Evolutionary conservation across 331 rosid genomes (phyloP).

Genomic region (Telfairia occidentalis): DNA sequence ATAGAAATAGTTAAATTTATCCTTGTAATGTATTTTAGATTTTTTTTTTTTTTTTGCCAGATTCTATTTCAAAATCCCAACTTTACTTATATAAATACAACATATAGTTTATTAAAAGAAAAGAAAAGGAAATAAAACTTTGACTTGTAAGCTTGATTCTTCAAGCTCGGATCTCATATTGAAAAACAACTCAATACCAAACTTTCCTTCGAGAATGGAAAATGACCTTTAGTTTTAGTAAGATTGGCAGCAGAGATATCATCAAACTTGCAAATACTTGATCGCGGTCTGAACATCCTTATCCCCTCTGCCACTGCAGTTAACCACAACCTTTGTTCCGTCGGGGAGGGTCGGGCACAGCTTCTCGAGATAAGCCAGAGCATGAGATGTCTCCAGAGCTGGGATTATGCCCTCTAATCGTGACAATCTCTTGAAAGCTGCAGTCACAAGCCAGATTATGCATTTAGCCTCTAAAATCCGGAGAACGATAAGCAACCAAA

Average conservation of each 20-base stretch:
- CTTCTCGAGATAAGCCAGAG: slow-evolving; percentile 74
- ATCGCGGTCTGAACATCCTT: slow-evolving; percentile 91
- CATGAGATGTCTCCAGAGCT: slow-evolving; percentile 96
- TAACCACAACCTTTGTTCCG: slow-evolving; percentile 63
- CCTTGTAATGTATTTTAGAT: neutral
- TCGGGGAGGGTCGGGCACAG: slow-evolving; percentile 71
- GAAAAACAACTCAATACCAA: slow-evolving; percentile 7
- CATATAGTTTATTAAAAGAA: neutral
- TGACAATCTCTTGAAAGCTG: slow-evolving; percentile 75
- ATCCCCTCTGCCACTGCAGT: slow-evolving; percentile 94
- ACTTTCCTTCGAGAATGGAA: neutral
- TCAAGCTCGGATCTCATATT: neutral
- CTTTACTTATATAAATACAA: neutral
- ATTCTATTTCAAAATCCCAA: neutral
- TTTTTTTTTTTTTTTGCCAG: neutral
- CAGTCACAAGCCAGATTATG: slow-evolving; percentile 6
- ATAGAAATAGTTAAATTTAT: neutral
- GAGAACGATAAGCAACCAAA: neutral
- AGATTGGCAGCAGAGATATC: neutral
- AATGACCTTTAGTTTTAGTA: neutral
- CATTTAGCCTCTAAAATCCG: neutral
- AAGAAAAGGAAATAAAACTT: neutral
- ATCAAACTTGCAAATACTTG: slow-evolving; percentile 61
- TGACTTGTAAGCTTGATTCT: neutral
- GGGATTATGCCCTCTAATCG: slow-evolving; percentile 89